Conservation (phyloP, 2,329 filamentous ascomycete genomes). For the Ophiostoma angusticollis region DNA sequence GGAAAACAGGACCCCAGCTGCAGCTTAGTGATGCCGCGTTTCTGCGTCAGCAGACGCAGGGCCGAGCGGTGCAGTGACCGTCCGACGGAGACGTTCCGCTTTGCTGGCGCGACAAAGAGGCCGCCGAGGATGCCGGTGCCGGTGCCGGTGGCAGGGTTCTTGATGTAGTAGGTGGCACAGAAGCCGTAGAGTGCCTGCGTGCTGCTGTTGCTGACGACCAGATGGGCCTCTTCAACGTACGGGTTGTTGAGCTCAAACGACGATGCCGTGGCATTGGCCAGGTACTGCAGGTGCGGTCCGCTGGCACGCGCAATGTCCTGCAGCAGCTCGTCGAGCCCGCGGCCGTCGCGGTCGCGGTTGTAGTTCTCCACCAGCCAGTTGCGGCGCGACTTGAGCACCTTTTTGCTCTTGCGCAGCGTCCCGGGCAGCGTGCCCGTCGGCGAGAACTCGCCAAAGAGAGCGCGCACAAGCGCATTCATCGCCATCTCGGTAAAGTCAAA, state of each 20-base stretch:
- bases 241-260: slow-evolving; percentile 64
- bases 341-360: slow-evolving; percentile 62
- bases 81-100: slow-evolving; percentile 81
- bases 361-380: slow-evolving; percentile 92
- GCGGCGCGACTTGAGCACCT: slow-evolving; percentile 76
- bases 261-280: slow-evolving; percentile 55
- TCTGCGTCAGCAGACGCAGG: slow-evolving; percentile 58
- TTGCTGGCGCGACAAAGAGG: slow-evolving; percentile 77
- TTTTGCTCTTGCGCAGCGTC: slow-evolving; percentile 75
- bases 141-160: slow-evolving; percentile 53
- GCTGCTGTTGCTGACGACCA: slow-evolving; percentile 86
- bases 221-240: slow-evolving; percentile 64
- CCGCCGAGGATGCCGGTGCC: slow-evolving; percentile 68
- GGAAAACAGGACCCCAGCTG: slow-evolving; percentile 74
- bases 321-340: slow-evolving; percentile 63
- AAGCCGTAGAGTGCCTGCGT: slow-evolving; percentile 87
- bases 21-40: slow-evolving; percentile 60
- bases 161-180: slow-evolving; percentile 74
- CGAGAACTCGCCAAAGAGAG: slow-evolving; percentile 63
- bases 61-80: slow-evolving; percentile 80
- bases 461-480: slow-evolving; percentile 69
- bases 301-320: slow-evolving; percentile 54
- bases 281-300: slow-evolving; percentile 53
- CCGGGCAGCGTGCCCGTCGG: slow-evolving; percentile 51
- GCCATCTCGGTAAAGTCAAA: slow-evolving; percentile 95